phyloP scores from a whole-genome alignment of 2,329 filamentous ascomycete species.

The Fusarium beomiforme region DNA sequence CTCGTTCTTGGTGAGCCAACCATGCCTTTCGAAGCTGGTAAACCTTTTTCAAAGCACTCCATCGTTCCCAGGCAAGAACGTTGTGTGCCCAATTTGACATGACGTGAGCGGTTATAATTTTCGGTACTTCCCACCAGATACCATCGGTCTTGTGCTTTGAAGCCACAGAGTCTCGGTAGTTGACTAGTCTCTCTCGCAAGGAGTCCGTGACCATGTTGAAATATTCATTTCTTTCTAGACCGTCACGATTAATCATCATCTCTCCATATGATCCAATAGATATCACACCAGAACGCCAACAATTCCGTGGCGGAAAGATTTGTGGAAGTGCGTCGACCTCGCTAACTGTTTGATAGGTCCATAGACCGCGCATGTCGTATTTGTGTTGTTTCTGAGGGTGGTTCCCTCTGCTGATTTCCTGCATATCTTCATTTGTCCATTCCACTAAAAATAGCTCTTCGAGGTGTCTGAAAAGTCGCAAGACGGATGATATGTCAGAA shows the following conservation, averaged over 20 bases:
- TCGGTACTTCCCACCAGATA: background rate
- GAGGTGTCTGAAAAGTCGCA: background rate
- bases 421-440: background rate
- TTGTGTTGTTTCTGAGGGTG: background rate
- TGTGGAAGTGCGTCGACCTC: background rate
- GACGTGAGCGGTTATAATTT: background rate
- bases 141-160: background rate
- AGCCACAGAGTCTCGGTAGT: accelerated
- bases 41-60: background rate
- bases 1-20: background rate
- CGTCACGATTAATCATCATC: background rate
- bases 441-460: background rate
- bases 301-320: accelerated
- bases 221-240: background rate
- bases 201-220: accelerated
- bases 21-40: background rate
- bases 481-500: accelerated
- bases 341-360: background rate
- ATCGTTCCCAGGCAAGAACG: background rate
- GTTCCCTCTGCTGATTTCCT: background rate
- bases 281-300: accelerated
- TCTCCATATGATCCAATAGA: background rate
- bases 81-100: background rate
- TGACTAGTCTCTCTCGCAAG: background rate
- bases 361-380: background rate